Evolutionary conservation across 495 filamentous ascomycete genomes (phyloP).

Genomic region (Xylaria palmicola): DNA sequence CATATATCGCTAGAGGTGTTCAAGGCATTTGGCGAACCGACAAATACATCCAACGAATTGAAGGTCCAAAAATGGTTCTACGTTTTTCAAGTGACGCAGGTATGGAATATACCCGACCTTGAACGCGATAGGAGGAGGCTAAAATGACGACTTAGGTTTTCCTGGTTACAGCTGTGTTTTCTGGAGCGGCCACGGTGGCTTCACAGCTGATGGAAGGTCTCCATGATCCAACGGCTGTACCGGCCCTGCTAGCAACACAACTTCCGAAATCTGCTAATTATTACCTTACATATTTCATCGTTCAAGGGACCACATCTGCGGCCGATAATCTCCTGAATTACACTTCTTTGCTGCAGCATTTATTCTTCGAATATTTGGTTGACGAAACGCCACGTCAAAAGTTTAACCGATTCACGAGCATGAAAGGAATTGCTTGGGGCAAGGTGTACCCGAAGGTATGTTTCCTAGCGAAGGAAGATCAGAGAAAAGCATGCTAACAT

Average conservation of each 20-base stretch:
- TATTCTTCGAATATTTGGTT: constrained; percentile 67
- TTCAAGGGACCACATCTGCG: constrained; percentile 77
- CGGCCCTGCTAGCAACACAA: constrained; percentile 65
- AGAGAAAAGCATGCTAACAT: constrained; percentile 9
- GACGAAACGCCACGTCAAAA: constrained; percentile 67
- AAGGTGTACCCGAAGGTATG: constrained; percentile 58
- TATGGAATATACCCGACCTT: neutral
- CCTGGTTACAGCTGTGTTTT: constrained; percentile 76
- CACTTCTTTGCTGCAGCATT: constrained; percentile 47
- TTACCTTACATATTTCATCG: constrained; percentile 84
- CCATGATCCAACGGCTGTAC: constrained; percentile 56
- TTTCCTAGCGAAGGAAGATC: neutral
- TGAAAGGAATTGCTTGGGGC: constrained; percentile 50
- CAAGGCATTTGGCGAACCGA: constrained; percentile 68
- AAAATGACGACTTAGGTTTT: constrained; percentile 54
- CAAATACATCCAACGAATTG: constrained; percentile 70
- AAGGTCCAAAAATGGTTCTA: constrained; percentile 82
- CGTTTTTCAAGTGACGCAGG: constrained; percentile 81
- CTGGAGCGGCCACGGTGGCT: constrained; percentile 60
- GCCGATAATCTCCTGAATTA: constrained; percentile 56
- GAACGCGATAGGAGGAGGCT: neutral
- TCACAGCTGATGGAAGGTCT: constrained; percentile 57
- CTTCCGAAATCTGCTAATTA: constrained; percentile 84
- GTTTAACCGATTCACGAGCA: constrained; percentile 67
- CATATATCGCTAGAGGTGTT: constrained; percentile 60